Conservation (phyloP, 23 red algal genomes). For the Gracilaria gracilis region DNA sequence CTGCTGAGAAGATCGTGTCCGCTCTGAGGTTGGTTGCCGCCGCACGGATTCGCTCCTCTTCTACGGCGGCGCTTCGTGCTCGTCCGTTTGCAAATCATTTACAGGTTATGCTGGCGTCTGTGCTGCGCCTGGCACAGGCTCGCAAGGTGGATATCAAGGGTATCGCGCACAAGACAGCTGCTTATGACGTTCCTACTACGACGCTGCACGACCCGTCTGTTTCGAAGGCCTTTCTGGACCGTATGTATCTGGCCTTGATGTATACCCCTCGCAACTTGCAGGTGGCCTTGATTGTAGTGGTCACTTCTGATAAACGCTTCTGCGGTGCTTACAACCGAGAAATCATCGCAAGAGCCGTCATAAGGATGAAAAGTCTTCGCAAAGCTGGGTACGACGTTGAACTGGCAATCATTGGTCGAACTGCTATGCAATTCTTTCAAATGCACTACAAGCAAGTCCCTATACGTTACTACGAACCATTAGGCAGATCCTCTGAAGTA, state of each 20-base stretch:
- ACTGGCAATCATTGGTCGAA: constrained; percentile 61
- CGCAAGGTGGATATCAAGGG: constrained; percentile 48
- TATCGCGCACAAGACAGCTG: constrained; percentile 33
- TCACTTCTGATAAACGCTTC: constrained; percentile 70
- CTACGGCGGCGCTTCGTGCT: constrained; percentile 52
- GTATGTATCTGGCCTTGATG: constrained; percentile 59
- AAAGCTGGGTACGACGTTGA: constrained; percentile 34
- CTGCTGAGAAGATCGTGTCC: constrained; percentile 79
- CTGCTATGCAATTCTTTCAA: constrained; percentile 51
- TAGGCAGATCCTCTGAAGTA: constrained; percentile 16
- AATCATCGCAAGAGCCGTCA: constrained; percentile 46
- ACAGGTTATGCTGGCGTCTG: constrained; percentile 46
- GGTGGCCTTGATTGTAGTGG: constrained; percentile 41
- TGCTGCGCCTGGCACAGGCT: constrained; percentile 27
- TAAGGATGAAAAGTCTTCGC: constrained; percentile 49
- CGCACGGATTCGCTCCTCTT: constrained; percentile 74
- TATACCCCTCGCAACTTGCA: constrained; percentile 3
- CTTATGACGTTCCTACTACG: constrained; percentile 1
- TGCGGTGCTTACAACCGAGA: constrained; percentile 78
- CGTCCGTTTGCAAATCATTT: constrained; percentile 76
- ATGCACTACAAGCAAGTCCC: constrained; percentile 45
- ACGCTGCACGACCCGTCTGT: constrained; percentile 52
- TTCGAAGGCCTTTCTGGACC: constrained; percentile 56
- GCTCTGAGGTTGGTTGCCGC: constrained; percentile 76
- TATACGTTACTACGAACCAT: constrained; percentile 40